Evolutionary conservation across 306 rosid species (phyloP).

Genomic region (Mucuna pruriens): DNA sequence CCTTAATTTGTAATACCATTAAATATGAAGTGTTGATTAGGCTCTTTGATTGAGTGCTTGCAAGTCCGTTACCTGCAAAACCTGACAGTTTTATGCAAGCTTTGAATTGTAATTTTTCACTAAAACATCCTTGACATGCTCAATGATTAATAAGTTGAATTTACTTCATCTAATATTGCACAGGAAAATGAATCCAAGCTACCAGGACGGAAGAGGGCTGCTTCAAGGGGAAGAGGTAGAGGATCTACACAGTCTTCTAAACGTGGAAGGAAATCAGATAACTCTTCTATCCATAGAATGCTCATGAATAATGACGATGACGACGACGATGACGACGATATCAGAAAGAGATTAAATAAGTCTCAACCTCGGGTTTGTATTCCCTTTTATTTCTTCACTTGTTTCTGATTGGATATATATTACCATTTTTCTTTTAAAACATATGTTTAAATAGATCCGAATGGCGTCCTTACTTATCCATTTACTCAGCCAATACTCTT

Average conservation of each 20-base stretch:
- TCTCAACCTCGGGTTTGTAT: conserved; percentile 80
- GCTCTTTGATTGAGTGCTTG: conserved; percentile 26
- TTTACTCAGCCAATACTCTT: background rate
- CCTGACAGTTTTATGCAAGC: conserved; percentile 31
- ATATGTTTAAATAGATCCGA: conserved; percentile 22
- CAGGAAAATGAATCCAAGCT: conserved; percentile 76
- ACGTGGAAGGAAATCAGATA: conserved; percentile 76
- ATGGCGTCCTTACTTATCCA: background rate
- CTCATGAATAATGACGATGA: conserved; percentile 67
- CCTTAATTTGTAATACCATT: conserved; percentile 21
- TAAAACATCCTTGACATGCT: conserved; percentile 22
- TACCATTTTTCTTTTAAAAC: background rate
- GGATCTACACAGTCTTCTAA: conserved; percentile 77
- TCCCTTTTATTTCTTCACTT: conserved; percentile 32
- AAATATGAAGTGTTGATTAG: conserved; percentile 19
- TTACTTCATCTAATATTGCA: conserved; percentile 29
- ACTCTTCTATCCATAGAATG: conserved; percentile 67
- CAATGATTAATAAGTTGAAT: conserved; percentile 14
- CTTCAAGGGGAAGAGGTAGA: conserved; percentile 88
- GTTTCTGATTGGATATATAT: conserved; percentile 29
- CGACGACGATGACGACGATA: conserved; percentile 59
- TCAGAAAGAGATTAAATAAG: conserved; percentile 62
- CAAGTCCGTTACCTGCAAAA: conserved; percentile 18
- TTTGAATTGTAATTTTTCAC: conserved; percentile 13
- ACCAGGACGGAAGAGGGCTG: conserved; percentile 75